Percentiles rank a stretch among this genome's conserved stretches.
These are phyloP conservation scores for Rosa persica DNA, from an alignment of 306 rosid genomes.

Conservation along the genomic window DNA sequence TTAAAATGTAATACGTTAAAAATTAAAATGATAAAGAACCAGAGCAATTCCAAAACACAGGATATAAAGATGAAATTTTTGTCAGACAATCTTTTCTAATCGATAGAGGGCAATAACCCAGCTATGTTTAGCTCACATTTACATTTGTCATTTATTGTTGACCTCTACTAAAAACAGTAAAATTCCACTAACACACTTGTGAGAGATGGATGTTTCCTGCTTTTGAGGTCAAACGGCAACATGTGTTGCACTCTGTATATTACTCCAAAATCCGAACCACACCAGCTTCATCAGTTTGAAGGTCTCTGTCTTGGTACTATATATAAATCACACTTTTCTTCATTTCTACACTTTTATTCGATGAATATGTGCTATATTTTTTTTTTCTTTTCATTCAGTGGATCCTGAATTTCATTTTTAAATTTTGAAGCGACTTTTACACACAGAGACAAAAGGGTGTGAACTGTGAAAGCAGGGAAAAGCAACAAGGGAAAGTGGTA, in stretches of 20 bases:
- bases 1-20: too few relatives aligned
- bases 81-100: neutral
- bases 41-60: neutral
- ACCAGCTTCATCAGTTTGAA: conserved; percentile 19
- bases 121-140: conserved; percentile 11
- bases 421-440: conserved; percentile 2
- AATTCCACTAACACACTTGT: conserved; percentile 56
- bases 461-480: neutral
- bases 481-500: conserved; percentile 33
- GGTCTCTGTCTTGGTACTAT: conserved; percentile 1
- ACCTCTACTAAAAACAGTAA: conserved; percentile 58
- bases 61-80: neutral
- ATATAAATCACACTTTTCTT: conserved; percentile 4
- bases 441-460: neutral
- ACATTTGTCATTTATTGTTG: conserved; percentile 74
- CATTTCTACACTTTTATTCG: neutral
- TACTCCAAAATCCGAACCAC: conserved; percentile 8
- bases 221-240: conserved; percentile 43
- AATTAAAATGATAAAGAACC: neutral
- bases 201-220: conserved; percentile 50
- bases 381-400: neutral
- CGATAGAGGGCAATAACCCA: neutral
- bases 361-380: neutral
- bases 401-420: neutral
- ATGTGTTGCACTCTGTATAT: conserved; percentile 22